These are phyloP conservation scores for Neoscytalidium dimidiatum DNA, from an alignment of 2,329 filamentous ascomycete species.

Conservation along the genomic window DNA sequence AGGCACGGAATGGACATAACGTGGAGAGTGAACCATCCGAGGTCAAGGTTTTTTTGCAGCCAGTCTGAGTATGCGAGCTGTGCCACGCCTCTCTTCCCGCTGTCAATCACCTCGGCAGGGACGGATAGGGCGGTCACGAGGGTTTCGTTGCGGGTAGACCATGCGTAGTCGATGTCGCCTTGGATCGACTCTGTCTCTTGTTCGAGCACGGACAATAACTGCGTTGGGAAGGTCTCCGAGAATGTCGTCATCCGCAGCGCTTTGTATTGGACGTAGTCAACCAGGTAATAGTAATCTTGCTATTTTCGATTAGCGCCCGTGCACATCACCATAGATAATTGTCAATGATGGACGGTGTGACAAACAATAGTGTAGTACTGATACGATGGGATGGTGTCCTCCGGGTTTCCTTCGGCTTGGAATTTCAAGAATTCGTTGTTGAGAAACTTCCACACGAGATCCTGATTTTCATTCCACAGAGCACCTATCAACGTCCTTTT, in stretches of 20 bases:
- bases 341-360: background rate
- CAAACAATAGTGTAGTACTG: background rate
- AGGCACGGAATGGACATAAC: background rate
- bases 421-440: background rate
- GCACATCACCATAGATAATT: too few relatives aligned
- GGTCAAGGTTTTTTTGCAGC: background rate
- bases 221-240: background rate
- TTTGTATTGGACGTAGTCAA: background rate
- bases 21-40: conserved; percentile 1
- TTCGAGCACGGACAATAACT: background rate
- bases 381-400: background rate
- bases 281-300: conserved; percentile 1
- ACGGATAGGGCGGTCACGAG: background rate
- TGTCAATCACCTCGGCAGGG: background rate
- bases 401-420: background rate
- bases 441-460: background rate
- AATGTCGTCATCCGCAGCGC: conserved; percentile 3
- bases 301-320: background rate
- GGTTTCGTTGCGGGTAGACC: background rate
- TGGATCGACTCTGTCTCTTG: background rate
- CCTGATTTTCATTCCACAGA: background rate
- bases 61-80: conserved; percentile 1
- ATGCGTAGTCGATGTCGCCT: background rate
- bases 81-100: background rate
- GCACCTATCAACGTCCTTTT: background rate